Evolutionary conservation across 805 yeast genomes (phyloP), one percentile per base, ranked within the genome.

Genomic region (Ogataea thermomethanolica): DNA sequence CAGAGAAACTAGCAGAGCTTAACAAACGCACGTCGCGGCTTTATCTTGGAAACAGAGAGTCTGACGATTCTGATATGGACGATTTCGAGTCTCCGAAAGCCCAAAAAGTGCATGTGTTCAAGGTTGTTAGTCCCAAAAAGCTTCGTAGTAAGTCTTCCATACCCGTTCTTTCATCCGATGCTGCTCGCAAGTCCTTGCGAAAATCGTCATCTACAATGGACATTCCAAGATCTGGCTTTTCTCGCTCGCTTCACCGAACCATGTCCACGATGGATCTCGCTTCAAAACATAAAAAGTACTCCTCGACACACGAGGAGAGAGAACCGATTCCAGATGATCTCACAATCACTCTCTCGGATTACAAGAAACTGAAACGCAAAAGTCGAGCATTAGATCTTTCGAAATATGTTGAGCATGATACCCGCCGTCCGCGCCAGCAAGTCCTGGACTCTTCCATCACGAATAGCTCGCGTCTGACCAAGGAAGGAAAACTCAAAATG

Each of bases 401-500:
- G 1, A 49, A 55, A 35, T 61, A 56, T 35, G 50, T 45, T 7
- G 65, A 61, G 29, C 48, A 44, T 12, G 42, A 48, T 22, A 28
- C 30, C 10, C 40, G 32, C 11, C 26, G 35, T 10, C 39, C 39
- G 5, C 32, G 48, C 10, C 41, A 37, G 8, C 47, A 44, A 8
- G 44, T 36, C 14, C 26, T n/a, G 22, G 46, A 26, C 3, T 15
- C 28, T 10, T 13, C 25, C 11, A 35, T 35, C 17, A 49, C 56
- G 4, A 52, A 53, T 22, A 53, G 45, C 29, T 46, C 48, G 14
- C 35, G 61, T 29, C 42, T 61, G 13, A 56, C 55, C 25, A 58
- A 53, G 34, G 62, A 59, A 26, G 66, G 66, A 2, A 61, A 59
- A 36, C 44, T 61, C 23, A 57, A 48, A 37, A 45, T 56, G 25